Conservation (phyloP, 2,329 filamentous ascomycete genomes). For the Cadophora luteo-olivacea region DNA sequence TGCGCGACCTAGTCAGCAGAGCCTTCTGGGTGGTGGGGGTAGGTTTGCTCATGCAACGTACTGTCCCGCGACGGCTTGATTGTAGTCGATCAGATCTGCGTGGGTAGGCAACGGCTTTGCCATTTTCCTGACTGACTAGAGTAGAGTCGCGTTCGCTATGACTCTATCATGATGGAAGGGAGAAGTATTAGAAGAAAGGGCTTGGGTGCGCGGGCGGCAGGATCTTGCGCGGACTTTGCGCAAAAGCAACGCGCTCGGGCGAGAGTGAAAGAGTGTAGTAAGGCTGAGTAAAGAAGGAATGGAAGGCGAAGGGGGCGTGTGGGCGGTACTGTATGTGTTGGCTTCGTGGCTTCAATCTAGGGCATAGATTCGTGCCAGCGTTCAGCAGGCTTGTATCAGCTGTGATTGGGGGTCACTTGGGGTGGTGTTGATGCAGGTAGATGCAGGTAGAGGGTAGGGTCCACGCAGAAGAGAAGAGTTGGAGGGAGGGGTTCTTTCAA, state of each 20-base stretch:
- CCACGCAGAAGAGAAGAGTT: neutral
- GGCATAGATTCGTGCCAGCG: slow-evolving; percentile 12
- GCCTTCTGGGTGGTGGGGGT: slow-evolving; percentile 3
- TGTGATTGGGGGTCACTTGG: slow-evolving; percentile 6
- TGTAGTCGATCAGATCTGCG: slow-evolving; percentile 71
- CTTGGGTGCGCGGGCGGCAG: slow-evolving; percentile 18
- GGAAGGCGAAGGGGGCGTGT: slow-evolving; percentile 12
- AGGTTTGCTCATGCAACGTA: slow-evolving; percentile 55
- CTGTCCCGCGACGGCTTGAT: slow-evolving; percentile 84
- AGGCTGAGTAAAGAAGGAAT: slow-evolving; percentile 33
- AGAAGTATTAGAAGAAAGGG: slow-evolving; percentile 30
- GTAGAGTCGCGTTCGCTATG: slow-evolving; percentile 39
- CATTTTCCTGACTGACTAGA: slow-evolving; percentile 45
- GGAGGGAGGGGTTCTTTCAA: slow-evolving; percentile 11
- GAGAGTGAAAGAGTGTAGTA: slow-evolving; percentile 22
- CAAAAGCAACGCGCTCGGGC: slow-evolving; percentile 24
- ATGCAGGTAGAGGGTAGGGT: neutral
- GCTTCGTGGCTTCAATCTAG: slow-evolving; percentile 33
- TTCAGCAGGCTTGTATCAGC: slow-evolving; percentile 20
- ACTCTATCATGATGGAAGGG: slow-evolving; percentile 43
- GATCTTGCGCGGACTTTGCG: slow-evolving; percentile 23
- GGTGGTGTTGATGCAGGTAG: neutral
- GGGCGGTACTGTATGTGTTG: slow-evolving; percentile 15
- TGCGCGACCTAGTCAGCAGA: slow-evolving; percentile 48
- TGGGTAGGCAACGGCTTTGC: slow-evolving; percentile 48